Evolutionary conservation across 257 asterid genomes (phyloP).

Genomic region (Solanum sparsipilum): DNA sequence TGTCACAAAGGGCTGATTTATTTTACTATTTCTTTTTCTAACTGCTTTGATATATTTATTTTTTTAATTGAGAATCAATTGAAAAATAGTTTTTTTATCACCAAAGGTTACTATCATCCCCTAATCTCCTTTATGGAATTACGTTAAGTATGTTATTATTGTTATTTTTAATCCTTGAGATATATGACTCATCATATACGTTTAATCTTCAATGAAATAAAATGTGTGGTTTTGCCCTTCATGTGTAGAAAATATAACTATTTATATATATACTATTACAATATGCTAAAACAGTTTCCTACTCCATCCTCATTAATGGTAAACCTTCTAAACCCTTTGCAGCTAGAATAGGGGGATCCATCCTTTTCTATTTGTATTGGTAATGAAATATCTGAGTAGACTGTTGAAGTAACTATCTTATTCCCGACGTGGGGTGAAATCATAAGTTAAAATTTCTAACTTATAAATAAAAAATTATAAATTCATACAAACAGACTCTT

Average conservation of each 20-base stretch:
- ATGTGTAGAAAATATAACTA: not conserved
- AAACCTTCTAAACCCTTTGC: not conserved
- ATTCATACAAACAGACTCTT: not conserved
- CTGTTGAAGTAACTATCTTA: not conserved
- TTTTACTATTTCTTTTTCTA: too few relatives aligned
- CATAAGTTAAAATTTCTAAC: too few relatives aligned
- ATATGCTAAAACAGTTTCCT: not conserved
- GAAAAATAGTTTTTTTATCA: too few relatives aligned
- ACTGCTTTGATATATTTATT: not conserved
- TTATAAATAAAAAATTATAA: too few relatives aligned
- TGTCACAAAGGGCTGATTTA: too few relatives aligned
- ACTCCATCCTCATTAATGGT: not conserved
- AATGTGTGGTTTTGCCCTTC: not conserved
- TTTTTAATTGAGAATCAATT: too few relatives aligned
- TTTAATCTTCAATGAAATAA: not conserved
- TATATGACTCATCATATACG: not conserved
- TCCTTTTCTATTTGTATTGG: not conserved
- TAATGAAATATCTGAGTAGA: not conserved
- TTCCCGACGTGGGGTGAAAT: not conserved
- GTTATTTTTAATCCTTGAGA: too few relatives aligned
- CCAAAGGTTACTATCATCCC: not conserved
- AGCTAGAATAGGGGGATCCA: not conserved
- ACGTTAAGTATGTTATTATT: too few relatives aligned
- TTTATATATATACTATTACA: too few relatives aligned
- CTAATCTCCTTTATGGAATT: not conserved